Base-by-base conservation (phyloP, 352 stramenopile genomes). In the Elongisporangium undulatum region DNA sequence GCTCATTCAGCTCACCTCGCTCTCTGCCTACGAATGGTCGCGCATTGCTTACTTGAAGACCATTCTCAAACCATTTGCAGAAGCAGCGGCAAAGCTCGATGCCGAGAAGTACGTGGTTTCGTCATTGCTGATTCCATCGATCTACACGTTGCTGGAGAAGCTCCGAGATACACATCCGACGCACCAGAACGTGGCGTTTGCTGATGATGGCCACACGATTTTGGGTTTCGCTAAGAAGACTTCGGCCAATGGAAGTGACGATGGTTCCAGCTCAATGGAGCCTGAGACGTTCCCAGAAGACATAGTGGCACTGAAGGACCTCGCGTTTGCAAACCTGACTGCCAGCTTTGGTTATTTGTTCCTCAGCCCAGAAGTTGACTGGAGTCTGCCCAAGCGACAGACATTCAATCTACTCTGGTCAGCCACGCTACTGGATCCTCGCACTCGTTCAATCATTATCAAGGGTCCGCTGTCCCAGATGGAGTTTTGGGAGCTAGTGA, bases 21-120 rank as follows among this genome's bases (percentile, higher is more conserved):
- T 91, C n/a, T 89, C 82, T 26, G 59, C 63, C 19, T 89, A 88
- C 57, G 82, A 92, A 34, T 92, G 82, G 82, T 79, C 78, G 22
- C 77, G 78, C 12, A 76, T 87, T 20, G 69, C 64, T 9, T 84
- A 85, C 56, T 61, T 92, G 22, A 74, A 74, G 24, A 72, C 79
- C 15, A 71, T 92, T 34, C 53, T 92, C 3, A 89, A 88, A 41
- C 80, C 82, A 10, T 90, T 92, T 49, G 74, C 75, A 5, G 79
- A 90, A 17, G 79, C 80, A 2, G 80, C 74, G 1, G 58, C 64
- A 2, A 87, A 92, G 58, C 58, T 92, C 3, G 75, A 88, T 13
- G 67, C 68, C 24, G 77, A 92, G 21, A 66, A 74, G 24, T 88
- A 78, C 39, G 71, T 87, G 12, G 66, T 81, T 0, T 89, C 82